These are phyloP conservation scores for Pelargonium citronellum DNA, from an alignment of 441 rosid species.

Conservation along the genomic window DNA sequence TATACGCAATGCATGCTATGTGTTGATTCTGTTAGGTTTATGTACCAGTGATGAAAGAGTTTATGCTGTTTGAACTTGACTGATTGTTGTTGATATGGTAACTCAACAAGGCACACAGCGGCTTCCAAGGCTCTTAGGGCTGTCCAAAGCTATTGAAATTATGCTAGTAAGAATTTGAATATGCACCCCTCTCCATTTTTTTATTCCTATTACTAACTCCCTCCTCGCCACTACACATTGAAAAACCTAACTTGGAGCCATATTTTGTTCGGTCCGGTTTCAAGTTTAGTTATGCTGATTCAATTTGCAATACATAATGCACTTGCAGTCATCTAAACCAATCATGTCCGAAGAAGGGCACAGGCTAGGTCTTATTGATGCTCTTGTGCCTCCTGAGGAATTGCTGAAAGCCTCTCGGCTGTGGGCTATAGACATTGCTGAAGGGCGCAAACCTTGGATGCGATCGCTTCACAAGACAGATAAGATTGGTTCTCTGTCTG, in stretches of 20 bases:
- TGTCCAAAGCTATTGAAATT: conserved; percentile 77
- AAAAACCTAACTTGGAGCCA: neutral
- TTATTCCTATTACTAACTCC: neutral
- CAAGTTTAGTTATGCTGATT: conserved; percentile 10
- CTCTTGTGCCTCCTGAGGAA: conserved; percentile 63
- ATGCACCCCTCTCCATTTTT: conserved; percentile 3
- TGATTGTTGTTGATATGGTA: conserved; percentile 19
- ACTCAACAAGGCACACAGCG: conserved; percentile 78
- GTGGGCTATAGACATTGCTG: conserved; percentile 84
- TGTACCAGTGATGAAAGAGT: conserved; percentile 8
- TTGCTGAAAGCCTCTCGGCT: conserved; percentile 64
- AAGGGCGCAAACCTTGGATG: conserved; percentile 69
- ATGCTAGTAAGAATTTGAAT: conserved; percentile 53
- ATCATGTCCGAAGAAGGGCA: conserved; percentile 80
- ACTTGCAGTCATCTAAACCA: conserved; percentile 68
- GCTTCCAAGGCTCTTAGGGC: conserved; percentile 89
- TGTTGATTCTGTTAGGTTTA: conserved; percentile 4
- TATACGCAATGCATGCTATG: neutral
- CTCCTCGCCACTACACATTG: neutral
- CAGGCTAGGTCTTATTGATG: conserved; percentile 81
- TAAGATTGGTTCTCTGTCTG: conserved; percentile 75
- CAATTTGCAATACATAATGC: neutral
- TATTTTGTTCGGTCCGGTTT: neutral
- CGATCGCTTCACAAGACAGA: conserved; percentile 81
- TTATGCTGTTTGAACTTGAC: conserved; percentile 7